Evolutionary conservation across 768 basidiomycete species (phyloP).

Genomic region (Amyloporia xantha): DNA sequence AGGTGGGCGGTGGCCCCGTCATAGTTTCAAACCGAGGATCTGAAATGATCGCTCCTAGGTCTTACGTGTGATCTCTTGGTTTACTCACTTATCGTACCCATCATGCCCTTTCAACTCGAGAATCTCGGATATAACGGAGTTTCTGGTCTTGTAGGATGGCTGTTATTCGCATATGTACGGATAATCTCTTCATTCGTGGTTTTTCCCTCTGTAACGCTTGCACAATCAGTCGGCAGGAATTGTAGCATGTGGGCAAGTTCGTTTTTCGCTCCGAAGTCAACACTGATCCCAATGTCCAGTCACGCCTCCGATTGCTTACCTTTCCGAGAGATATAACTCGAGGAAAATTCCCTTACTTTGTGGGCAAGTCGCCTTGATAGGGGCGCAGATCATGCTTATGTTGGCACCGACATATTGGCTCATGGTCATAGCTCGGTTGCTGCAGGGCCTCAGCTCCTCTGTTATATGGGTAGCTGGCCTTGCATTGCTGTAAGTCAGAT

Average conservation of each 20-base stretch:
- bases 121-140: constrained; percentile 27
- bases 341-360: constrained; percentile 25
- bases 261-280: not conserved
- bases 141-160: constrained; percentile 31
- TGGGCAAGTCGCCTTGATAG: constrained; percentile 28
- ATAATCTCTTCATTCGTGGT: not conserved
- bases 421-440: constrained; percentile 32
- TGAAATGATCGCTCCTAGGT: constrained; percentile 13
- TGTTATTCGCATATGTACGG: constrained; percentile 34
- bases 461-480: constrained; percentile 35
- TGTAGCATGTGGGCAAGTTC: constrained; percentile 21
- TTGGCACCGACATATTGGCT: constrained; percentile 31
- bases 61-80: constrained; percentile 30
- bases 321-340: constrained; percentile 29
- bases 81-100: constrained; percentile 34
- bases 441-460: constrained; percentile 35
- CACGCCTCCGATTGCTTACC: constrained; percentile 29
- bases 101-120: constrained; percentile 33
- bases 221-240: constrained; percentile 25
- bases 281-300: constrained; percentile 16
- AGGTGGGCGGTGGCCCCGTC: constrained; percentile 8
- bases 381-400: constrained; percentile 34
- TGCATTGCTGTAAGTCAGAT: constrained; percentile 27
- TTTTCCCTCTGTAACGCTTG: not conserved
- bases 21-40: not conserved